Conservation (phyloP, 106 monocot genomes). For the Alisma plantagoaquatica region DNA sequence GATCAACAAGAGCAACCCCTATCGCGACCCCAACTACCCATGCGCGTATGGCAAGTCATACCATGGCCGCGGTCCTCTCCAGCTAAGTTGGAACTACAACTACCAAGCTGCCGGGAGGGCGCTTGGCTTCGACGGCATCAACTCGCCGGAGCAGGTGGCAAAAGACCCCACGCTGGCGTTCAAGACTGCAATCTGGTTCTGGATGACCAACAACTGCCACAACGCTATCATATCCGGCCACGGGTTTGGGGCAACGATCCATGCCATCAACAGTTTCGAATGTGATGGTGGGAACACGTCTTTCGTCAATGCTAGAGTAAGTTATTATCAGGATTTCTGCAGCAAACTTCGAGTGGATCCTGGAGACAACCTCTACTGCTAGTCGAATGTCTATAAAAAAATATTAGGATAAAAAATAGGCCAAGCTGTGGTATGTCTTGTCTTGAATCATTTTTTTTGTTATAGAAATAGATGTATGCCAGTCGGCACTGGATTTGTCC, state of each 20-base stretch:
- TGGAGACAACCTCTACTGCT: too few species aligned
- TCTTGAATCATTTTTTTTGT: too few species aligned
- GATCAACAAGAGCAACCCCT: slow-evolving; percentile 12
- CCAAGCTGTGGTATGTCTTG: too few species aligned
- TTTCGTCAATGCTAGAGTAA: slow-evolving; percentile 13
- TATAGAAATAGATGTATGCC: too few species aligned
- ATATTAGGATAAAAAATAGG: too few species aligned
- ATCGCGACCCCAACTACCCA: slow-evolving; percentile 7
- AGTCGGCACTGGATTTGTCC: too few species aligned
- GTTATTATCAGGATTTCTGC: slow-evolving; percentile 40
- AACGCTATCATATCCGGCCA: slow-evolving; percentile 17
- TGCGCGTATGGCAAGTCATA: slow-evolving; percentile 24
- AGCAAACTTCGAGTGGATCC: slow-evolving; percentile 34
- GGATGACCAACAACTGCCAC: slow-evolving; percentile 38
- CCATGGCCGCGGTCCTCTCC: slow-evolving; percentile 49
- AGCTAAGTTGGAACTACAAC: slow-evolving; percentile 59
- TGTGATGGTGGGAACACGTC: slow-evolving; percentile 20
- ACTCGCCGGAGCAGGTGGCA: slow-evolving; percentile 25
- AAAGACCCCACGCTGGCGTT: slow-evolving; percentile 21
- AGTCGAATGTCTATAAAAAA: too few species aligned
- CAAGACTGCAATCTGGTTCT: slow-evolving; percentile 35
- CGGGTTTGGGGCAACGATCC: slow-evolving; percentile 39
- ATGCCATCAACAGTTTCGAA: slow-evolving; percentile 37
- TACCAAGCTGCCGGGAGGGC: slow-evolving; percentile 26
- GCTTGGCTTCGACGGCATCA: slow-evolving; percentile 49